Base-by-base conservation (phyloP, 2,329 filamentous ascomycete species). In the Chalaropsis thielavioides region DNA sequence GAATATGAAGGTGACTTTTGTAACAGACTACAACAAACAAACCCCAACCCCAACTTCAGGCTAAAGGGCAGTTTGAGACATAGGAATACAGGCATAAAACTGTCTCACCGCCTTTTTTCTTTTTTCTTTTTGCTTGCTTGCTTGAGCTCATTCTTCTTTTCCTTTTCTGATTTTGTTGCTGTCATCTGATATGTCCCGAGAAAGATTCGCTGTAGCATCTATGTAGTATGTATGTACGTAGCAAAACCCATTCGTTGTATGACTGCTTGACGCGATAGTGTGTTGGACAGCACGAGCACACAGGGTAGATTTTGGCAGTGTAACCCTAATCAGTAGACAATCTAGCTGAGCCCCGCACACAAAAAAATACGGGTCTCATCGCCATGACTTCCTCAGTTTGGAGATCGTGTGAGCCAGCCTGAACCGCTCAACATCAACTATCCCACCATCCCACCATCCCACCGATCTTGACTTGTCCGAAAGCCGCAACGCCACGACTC, bases 31-130 rank as follows among this genome's bases (percentile, higher is more conserved):
- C 24, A 13, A 24, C 24, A 4, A n/a, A 15, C 24, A 31, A n/a
- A 10, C 27, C n/a, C 54, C 54, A 58, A 38, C 5, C 54, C 31
- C 27, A 15, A 15, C 38, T n/a, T 31, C 54, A 58, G 54, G 54
- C 54, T 35, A 58, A 58, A 35, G 54, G 24, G 15, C n/a, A 38
- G n/a, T 13, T 54, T 58, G 54, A 58, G 54, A 58, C 54, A 13
- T 27, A 58, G 54, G 27, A 58, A 58, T n/a, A 56, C 51, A 58
- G n/a, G 10, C 15, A 19, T 27, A 24, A 11, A 31, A 58, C 2
- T 58, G 54, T 58, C 54, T 58, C 54, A 58, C 54, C 54, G 54
- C 54, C 54, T 58, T 58, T 58, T 58, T 58, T 38, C 5, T n/a
- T 35, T n/a, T 38, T 56, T 17, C 3, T 35, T 35, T 35, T n/a